phyloP scores from a whole-genome alignment of 371 early-diverging fungal genomes.

The Agmasoma carcini region DNA sequence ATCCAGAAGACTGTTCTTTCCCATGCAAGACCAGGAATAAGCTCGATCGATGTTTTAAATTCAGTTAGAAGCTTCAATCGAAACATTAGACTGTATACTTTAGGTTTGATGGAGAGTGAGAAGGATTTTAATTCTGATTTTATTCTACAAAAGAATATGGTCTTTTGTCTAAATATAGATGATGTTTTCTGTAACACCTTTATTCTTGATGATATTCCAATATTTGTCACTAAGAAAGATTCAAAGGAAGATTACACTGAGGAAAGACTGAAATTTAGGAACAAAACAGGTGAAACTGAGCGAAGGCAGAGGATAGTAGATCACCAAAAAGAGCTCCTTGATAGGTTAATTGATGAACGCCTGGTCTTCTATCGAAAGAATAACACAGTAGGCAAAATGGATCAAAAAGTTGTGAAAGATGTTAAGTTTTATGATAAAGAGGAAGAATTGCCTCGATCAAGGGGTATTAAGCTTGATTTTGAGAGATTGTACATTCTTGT shows the following conservation, averaged over 20 bases:
- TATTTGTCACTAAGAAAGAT: slow-evolving; percentile 26
- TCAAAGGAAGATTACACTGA: slow-evolving; percentile 18
- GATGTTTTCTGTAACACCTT: slow-evolving; percentile 37
- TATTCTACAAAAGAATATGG: slow-evolving; percentile 18
- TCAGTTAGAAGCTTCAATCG: not conserved
- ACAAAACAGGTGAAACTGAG: slow-evolving; percentile 47
- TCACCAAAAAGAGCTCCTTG: slow-evolving; percentile 54
- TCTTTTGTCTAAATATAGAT: slow-evolving; percentile 22
- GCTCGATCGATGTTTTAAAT: slow-evolving; percentile 6
- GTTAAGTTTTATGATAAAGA: slow-evolving; percentile 46
- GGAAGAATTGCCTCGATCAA: slow-evolving; percentile 31
- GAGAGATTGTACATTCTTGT: slow-evolving; percentile 70
- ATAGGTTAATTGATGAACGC: slow-evolving; percentile 51
- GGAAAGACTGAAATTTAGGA: slow-evolving; percentile 39
- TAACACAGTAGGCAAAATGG: slow-evolving; percentile 9
- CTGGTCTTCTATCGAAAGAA: slow-evolving; percentile 38
- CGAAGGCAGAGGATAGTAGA: slow-evolving; percentile 49
- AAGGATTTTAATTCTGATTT: slow-evolving; percentile 27
- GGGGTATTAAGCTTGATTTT: slow-evolving; percentile 71
- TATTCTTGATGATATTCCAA: slow-evolving; percentile 11
- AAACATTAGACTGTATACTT: slow-evolving; percentile 26
- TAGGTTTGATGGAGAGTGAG: slow-evolving; percentile 37
- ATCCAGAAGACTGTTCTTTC: slow-evolving; percentile 24
- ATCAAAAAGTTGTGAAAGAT: slow-evolving; percentile 19
- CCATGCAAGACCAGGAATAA: slow-evolving; percentile 8